Conservation (phyloP, 352 stramenopile genomes). For the Globisporangium perplexum region DNA sequence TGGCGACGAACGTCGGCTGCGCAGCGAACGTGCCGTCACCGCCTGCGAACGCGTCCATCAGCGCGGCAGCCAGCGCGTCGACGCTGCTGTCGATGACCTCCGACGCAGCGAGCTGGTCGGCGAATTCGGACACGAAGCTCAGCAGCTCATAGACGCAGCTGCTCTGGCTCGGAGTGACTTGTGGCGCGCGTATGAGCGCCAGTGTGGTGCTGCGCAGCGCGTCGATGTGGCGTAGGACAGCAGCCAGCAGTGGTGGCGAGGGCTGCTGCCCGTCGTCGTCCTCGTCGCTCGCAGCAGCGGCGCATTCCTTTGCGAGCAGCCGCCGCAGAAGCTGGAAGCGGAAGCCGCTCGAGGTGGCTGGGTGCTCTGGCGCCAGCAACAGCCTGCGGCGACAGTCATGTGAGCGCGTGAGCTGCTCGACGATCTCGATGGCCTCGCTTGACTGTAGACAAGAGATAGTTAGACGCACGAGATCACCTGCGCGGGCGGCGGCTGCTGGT, state of each 20-base stretch:
- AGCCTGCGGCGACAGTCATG: slow-evolving; percentile 2
- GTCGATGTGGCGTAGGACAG: neutral
- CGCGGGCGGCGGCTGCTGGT: neutral
- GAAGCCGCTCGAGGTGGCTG: slow-evolving; percentile 21
- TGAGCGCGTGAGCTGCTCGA: neutral
- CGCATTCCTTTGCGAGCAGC: slow-evolving; percentile 17
- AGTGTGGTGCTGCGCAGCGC: neutral
- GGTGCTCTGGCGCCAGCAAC: slow-evolving; percentile 1
- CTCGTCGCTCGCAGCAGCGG: neutral
- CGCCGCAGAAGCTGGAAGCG: slow-evolving; percentile 46
- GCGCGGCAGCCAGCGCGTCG: slow-evolving; percentile 11
- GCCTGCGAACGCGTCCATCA: slow-evolving; percentile 13
- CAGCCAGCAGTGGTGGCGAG: neutral
- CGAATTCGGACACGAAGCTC: slow-evolving; percentile 2
- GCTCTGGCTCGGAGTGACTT: neutral
- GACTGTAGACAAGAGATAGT: neutral
- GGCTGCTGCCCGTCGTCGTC: too few relatives aligned
- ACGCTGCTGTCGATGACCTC: slow-evolving; percentile 3
- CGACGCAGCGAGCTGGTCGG: neutral
- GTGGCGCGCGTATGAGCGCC: neutral
- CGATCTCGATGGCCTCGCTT: too few relatives aligned
- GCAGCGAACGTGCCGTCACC: slow-evolving; percentile 15
- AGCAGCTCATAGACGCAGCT: slow-evolving; percentile 12
- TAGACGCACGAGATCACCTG: slow-evolving; percentile 7
- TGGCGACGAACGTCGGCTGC: slow-evolving; percentile 44